Base-by-base conservation (phyloP, 2,329 filamentous ascomycete species). In the Mycosphaerella sp. region DNA sequence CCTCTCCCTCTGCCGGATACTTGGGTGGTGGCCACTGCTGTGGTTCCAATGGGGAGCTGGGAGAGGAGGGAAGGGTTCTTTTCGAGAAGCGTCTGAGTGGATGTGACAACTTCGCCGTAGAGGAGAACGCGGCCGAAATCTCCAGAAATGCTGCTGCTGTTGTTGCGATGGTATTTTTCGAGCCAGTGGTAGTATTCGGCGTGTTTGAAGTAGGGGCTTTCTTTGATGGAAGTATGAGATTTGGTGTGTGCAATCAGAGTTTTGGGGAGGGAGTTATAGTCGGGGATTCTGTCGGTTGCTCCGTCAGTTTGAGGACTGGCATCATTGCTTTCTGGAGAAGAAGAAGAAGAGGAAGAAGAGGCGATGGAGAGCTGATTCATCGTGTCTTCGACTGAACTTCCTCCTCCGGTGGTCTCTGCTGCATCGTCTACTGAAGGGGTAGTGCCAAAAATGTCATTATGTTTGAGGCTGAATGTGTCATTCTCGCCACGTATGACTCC, bases 91-190 rank as follows among this genome's bases (percentile, higher is more conserved):
- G 90, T 95, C 70, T 91, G 95, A 25, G 93, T 98, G 67, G 89
- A 95, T 2, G 91, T 96, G 13, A 96, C 78, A 6, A 95, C 89
- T 67, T 96, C 89, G 47, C 86, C 90, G 64, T 97, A 97, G 57
- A 97, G 74, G 3, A 98, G 70, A 44, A 79, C 73, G 44, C 83
- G 79, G 4, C 93, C 93, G 75, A 94, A 97, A 18, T 79, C 72
- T 3, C 67, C 68, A 6, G 79, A 73, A 0, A 81, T 77, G 12
- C 36, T 27, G 41, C 80, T 77, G 28, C 71, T 69, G 35, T 60
- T 53, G 36, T 50, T 54, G 10, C 70, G 67, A 46, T 86, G 81
- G 64, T 89, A 94, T 21, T 80, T 72, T 18, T 74, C 71, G 8
- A 97, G 75, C 53, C 85, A 85, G 4, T 80, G 74, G 67, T 85